Percentiles rank a stretch among this genome's conserved stretches.
These are phyloP conservation scores for Metschnikowia amazonensis DNA, from an alignment of 805 yeast genomes.

Conservation along the genomic window DNA sequence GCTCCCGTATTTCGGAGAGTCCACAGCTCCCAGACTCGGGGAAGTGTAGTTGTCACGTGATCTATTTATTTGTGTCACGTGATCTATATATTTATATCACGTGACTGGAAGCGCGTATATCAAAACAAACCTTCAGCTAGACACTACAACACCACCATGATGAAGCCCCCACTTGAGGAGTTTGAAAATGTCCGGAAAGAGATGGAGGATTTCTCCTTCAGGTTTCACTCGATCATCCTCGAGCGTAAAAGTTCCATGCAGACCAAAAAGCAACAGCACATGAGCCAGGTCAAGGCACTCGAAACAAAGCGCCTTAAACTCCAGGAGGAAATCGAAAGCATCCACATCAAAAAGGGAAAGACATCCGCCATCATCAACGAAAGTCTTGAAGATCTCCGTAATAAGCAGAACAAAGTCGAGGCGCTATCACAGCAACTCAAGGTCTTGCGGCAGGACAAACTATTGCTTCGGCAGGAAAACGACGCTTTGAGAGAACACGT, in stretches of 20 bases:
- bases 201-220: slow-evolving; percentile 37
- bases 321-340: slow-evolving; percentile 26
- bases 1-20: neutral
- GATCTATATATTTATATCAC: neutral
- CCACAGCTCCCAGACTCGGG: too few relatives aligned
- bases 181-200: slow-evolving; percentile 35
- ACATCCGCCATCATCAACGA: slow-evolving; percentile 25
- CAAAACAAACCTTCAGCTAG: neutral
- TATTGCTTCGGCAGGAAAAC: neutral
- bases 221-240: slow-evolving; percentile 33
- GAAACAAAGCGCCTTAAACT: slow-evolving; percentile 30
- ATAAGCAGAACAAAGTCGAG: slow-evolving; percentile 31
- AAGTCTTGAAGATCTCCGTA: slow-evolving; percentile 23
- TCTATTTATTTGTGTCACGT: too few relatives aligned
- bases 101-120: neutral
- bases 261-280: slow-evolving; percentile 32
- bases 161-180: slow-evolving; percentile 23
- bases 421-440: slow-evolving; percentile 2
- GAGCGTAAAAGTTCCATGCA: slow-evolving; percentile 32
- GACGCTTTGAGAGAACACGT: slow-evolving; percentile 29
- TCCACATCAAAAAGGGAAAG: slow-evolving; percentile 25
- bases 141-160: neutral
- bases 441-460: slow-evolving; percentile 1
- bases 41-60: too few relatives aligned
- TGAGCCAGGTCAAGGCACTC: slow-evolving; percentile 28